Base-by-base conservation (phyloP, 2,329 filamentous ascomycete genomes). In the Harringtonia lauricola region DNA sequence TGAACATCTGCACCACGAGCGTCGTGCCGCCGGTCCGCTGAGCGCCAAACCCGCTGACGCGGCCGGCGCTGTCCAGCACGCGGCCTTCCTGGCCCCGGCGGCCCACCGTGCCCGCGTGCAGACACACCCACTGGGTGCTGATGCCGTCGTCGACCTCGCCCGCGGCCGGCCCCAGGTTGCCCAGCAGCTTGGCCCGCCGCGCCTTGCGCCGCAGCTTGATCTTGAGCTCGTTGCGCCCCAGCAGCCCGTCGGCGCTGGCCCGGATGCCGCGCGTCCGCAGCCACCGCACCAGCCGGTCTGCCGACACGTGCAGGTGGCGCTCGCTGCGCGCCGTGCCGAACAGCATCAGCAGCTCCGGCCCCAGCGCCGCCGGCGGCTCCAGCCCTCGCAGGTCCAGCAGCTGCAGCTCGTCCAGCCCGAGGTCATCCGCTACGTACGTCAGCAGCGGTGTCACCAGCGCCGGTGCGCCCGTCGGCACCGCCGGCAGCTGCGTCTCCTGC, bases 121-220 rank as follows among this genome's bases (percentile, higher is more conserved):
- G 85, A 62, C 92, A 98, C 18, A 98, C 83, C 92, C 92, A 98
- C 10, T 88, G 89, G 1, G 90, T 95, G 13, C 83, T 81, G 42
- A 95, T 85, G 3, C 89, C 90, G 56, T 95, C 86, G 53, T 95
- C 89, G 2, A 73, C 66, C 39, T 73, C 74, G 14, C 72, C 71
- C 12, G n/a, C 26, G 17, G 21, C 35, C 42, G 29, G 28, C 12
- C 71, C n/a, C 79, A 78, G 0, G 78, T 76, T 83, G 14, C 85
- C 87, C 52, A 94, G 67, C 48, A 95, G 68, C 60, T 86, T 87
- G 28, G 87, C 84, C 53, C 83, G 81, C 59, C 86, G 86, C 8
- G 84, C 80, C 59, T 89, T 83, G 35, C 92, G 73, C 30, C 83
- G 72, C 49, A 95, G 64, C 59, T 90, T 94, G 41, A 88, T 79